A percentile compares a stretch with the other conserved stretches of the same genome.
phyloP scores from a whole-genome alignment of 805 yeast genomes.

The Danielia oregonensis region DNA sequence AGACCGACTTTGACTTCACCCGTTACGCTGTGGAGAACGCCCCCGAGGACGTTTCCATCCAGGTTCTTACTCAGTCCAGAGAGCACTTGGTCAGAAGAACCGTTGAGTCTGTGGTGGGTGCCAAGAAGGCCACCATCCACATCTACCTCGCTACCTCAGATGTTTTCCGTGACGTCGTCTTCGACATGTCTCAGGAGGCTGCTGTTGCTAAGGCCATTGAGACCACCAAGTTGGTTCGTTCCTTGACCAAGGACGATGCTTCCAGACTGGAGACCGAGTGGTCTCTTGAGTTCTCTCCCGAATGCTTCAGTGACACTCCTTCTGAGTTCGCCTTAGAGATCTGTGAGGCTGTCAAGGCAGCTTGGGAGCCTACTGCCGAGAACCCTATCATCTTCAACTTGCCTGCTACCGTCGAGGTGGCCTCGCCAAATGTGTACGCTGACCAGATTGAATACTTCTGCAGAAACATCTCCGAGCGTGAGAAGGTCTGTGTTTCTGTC shows the following conservation, averaged over 20 bases:
- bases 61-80: slow-evolving; percentile 73
- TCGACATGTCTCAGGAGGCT: slow-evolving; percentile 66
- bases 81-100: slow-evolving; percentile 72
- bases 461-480: slow-evolving; percentile 65
- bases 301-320: slow-evolving; percentile 72
- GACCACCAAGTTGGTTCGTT: slow-evolving; percentile 62
- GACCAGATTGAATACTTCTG: slow-evolving; percentile 78
- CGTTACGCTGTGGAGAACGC: slow-evolving; percentile 75
- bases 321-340: slow-evolving; percentile 70
- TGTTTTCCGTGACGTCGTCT: slow-evolving; percentile 70
- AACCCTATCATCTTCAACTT: slow-evolving; percentile 73
- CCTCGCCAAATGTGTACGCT: slow-evolving; percentile 73
- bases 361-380: slow-evolving; percentile 76
- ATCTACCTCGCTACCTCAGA: slow-evolving; percentile 76
- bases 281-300: slow-evolving; percentile 76
- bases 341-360: slow-evolving; percentile 75
- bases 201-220: slow-evolving; percentile 67
- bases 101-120: slow-evolving; percentile 69
- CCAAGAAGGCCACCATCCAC: slow-evolving; percentile 68
- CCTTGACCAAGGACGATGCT: slow-evolving; percentile 75
- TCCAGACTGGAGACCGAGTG: slow-evolving; percentile 57
- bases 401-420: slow-evolving; percentile 79
- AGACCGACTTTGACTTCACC: slow-evolving; percentile 79
- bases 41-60: slow-evolving; percentile 71
- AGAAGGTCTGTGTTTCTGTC: slow-evolving; percentile 63